Evolutionary conservation across 495 filamentous ascomycete species (phyloP).

Genomic region (Penicillium dipodomyicola): DNA sequence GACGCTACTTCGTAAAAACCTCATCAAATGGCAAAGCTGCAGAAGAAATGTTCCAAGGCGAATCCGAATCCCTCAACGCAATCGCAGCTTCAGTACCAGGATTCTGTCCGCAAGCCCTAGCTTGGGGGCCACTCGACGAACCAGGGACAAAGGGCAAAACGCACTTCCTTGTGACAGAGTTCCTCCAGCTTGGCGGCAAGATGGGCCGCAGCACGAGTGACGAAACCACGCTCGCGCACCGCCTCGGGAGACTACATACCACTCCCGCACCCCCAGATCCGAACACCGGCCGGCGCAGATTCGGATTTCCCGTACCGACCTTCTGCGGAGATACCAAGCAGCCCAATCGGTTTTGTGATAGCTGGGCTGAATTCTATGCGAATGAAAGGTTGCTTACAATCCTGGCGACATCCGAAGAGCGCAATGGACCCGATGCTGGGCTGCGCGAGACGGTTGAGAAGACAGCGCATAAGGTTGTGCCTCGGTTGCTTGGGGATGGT

Average conservation of each 20-base stretch:
- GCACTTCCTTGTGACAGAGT: constrained; percentile 78
- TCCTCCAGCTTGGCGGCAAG: constrained; percentile 59
- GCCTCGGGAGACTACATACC: constrained; percentile 77
- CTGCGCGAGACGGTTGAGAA: constrained; percentile 61
- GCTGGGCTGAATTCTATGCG: constrained; percentile 83
- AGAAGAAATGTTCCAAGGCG: constrained; percentile 79
- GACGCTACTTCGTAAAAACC: constrained; percentile 79
- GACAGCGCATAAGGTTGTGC: constrained; percentile 62
- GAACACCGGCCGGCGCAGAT: constrained; percentile 55
- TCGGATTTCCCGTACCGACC: constrained; percentile 79
- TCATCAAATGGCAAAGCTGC: constrained; percentile 57
- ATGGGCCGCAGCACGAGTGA: constrained; percentile 29
- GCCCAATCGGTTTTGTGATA: constrained; percentile 63
- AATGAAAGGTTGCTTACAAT: constrained; percentile 69
- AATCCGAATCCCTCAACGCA: constrained; percentile 80
- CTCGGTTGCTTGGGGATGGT: constrained; percentile 63
- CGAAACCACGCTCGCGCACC: constrained; percentile 57
- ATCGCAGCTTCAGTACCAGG: constrained; percentile 67
- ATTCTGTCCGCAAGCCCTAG: constrained; percentile 70
- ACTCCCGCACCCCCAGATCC: constrained; percentile 63
- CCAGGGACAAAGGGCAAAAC: constrained; percentile 34
- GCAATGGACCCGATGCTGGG: constrained; percentile 62
- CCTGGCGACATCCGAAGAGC: constrained; percentile 50
- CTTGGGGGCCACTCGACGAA: constrained; percentile 60
- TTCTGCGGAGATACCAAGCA: constrained; percentile 85